Conservation (phyloP, 306 rosid species). For the Castanea crenata region DNA sequence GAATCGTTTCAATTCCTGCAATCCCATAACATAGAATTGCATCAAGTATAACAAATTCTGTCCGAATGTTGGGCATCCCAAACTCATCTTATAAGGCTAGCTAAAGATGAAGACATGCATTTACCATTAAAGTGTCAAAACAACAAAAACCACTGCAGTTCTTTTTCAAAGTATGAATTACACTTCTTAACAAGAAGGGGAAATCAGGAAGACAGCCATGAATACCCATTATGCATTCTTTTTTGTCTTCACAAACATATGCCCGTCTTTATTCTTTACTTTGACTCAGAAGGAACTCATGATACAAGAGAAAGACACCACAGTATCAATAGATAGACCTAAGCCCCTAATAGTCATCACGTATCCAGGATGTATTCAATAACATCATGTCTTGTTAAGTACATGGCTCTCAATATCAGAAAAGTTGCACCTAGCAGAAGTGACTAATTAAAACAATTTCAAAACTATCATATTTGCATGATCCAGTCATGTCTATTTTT, state of each 20-base stretch:
- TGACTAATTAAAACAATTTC: background rate
- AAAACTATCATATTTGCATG: background rate
- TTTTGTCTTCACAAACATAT: background rate
- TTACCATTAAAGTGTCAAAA: background rate
- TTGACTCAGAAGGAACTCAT: background rate
- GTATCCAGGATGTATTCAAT: background rate
- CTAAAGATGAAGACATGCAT: background rate
- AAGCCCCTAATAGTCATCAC: background rate
- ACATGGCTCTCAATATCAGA: background rate
- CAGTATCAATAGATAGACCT: background rate
- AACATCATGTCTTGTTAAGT: background rate
- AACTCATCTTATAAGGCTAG: background rate
- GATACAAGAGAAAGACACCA: background rate
- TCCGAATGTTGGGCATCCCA: background rate
- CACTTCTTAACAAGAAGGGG: background rate
- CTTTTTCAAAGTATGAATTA: background rate
- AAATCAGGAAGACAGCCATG: background rate
- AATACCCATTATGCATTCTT: background rate
- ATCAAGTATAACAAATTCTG: background rate
- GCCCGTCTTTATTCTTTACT: background rate
- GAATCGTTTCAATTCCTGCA: conserved; percentile 92
- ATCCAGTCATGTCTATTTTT: background rate
- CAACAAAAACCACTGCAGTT: background rate
- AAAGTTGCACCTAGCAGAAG: background rate
- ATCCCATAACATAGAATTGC: conserved; percentile 18